Evolutionary conservation across 257 asterid species (phyloP), one percentile per base, ranked within the genome.

Genomic region (Coffea canephora): DNA sequence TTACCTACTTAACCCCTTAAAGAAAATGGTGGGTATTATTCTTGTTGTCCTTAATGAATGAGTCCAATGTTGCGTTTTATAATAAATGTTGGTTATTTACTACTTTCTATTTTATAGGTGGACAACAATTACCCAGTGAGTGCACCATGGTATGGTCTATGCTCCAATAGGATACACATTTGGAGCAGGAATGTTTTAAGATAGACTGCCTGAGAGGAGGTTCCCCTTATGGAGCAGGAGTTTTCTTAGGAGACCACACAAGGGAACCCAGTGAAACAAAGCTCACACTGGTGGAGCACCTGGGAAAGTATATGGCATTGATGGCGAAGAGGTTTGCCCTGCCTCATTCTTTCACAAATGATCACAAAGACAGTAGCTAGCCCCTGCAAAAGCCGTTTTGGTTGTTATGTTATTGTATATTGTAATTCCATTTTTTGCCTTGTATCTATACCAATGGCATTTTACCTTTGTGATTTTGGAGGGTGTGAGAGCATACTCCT

Each of bases 141-240:
- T 93, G 77, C 94, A 88, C 78, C 98, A 93, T 18, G 98, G 98
- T 12, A 90, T 91, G 98, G 88, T 93, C 13, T 93, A 89, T 84
- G 94, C 91, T 80, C 97, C 97, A 13, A 87, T 93, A 31, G 98
- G 94, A 6, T 90, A 91, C 86, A 91, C 96, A 13, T 93, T 93
- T 80, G 98, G 94, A 57, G 97, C 95, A 0, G 95, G 92, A 39
- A 91, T 90, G 97, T 93, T 91, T 87, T 27, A 91, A 88, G 78
- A 87, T 90, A 93, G 93, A 91, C 76, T 85, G 90, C 45, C 78
- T 87, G 3, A 83, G 93, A 80, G 96, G 97, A 21, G 91, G 89
- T 43, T 70, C 89, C 74, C 86, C 88, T 0, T 88, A 84, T n/a
- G 91, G 91, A 62, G 91, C 85, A 4, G 98, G 86, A 73, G 89